Evolutionary conservation across 2,329 filamentous ascomycete genomes (phyloP).

Genomic region (Orbilia brochopaga): DNA sequence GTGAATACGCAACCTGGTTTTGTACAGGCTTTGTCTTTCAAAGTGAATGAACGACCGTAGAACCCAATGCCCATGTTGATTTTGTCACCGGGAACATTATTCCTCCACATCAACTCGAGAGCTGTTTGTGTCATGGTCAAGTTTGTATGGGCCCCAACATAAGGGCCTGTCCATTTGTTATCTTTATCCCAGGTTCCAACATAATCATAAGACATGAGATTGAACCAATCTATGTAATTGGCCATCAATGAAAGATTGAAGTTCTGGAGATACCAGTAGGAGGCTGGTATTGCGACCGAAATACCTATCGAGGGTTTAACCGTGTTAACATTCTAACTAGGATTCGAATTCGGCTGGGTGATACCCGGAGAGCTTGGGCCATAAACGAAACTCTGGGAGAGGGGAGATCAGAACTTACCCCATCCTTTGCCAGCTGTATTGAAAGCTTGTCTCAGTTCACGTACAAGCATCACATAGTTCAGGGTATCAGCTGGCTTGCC

Average conservation of each 20-base stretch:
- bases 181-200: constrained; percentile 38
- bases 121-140: constrained; percentile 56
- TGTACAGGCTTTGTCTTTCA: constrained; percentile 52
- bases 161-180: constrained; percentile 24
- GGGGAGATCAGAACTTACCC: constrained; percentile 4
- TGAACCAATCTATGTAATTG: constrained; percentile 56
- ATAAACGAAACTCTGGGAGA: too few species aligned
- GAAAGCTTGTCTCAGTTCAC: constrained; percentile 57
- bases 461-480: constrained; percentile 52
- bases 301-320: constrained; percentile 8
- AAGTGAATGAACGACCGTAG: constrained; percentile 52
- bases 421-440: constrained; percentile 9
- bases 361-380: too few species aligned
- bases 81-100: constrained; percentile 36
- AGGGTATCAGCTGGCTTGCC: constrained; percentile 15
- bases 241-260: constrained; percentile 55
- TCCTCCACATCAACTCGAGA: constrained; percentile 56
- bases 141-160: constrained; percentile 55
- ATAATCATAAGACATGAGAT: constrained; percentile 55
- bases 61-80: constrained; percentile 52
- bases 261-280: constrained; percentile 56
- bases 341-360: too few species aligned
- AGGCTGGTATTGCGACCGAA: constrained; percentile 54
- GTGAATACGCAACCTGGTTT: constrained; percentile 53
- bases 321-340: too few species aligned